A percentile compares a stretch with the other conserved stretches of the same genome.
phyloP scores from a whole-genome alignment of 1,284 basidiomycete species.

The Ustilago lituana region DNA sequence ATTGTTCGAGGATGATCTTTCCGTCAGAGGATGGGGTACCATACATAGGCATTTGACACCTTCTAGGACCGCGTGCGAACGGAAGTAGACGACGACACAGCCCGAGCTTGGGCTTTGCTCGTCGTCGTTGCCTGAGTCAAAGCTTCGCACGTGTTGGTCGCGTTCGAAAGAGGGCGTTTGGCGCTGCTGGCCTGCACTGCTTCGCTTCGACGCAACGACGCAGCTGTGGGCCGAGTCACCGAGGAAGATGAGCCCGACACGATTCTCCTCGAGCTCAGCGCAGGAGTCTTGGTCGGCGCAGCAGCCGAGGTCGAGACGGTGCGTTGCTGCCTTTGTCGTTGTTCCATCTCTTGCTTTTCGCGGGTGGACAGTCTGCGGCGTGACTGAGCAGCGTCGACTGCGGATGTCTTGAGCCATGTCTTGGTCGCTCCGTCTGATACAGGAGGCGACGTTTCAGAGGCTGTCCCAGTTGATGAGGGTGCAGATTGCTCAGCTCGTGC shows the following conservation, averaged over 20 bases:
- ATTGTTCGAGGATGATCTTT: too few species aligned
- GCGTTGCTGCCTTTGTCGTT: constrained; percentile 4
- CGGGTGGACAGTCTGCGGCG: constrained; percentile 35
- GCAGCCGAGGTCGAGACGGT: constrained; percentile 1
- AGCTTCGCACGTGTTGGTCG: constrained; percentile 23
- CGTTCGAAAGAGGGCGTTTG: constrained; percentile 34
- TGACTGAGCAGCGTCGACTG: constrained; percentile 8
- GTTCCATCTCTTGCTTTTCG: constrained; percentile 35
- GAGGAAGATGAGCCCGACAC: constrained; percentile 26
- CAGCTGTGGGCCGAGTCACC: constrained; percentile 31
- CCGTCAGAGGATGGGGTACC: constrained; percentile 2
- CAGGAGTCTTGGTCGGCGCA: constrained; percentile 20
- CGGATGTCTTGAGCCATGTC: not conserved
- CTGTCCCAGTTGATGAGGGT: not conserved
- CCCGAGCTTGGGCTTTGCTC: constrained; percentile 4
- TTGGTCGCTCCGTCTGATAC: not conserved
- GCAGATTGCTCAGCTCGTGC: constrained; percentile 1
- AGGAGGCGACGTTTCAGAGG: not conserved
- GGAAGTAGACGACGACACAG: constrained; percentile 1
- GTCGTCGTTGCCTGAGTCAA: not conserved
- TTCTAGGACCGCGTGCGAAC: constrained; percentile 20
- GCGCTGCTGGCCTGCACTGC: constrained; percentile 6
- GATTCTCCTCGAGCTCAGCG: constrained; percentile 16
- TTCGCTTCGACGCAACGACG: constrained; percentile 25
- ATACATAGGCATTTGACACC: not conserved